Evolutionary conservation across 768 basidiomycete genomes (phyloP), one percentile per base, ranked within the genome.

Genomic region (Rhodotorula toruloides): DNA sequence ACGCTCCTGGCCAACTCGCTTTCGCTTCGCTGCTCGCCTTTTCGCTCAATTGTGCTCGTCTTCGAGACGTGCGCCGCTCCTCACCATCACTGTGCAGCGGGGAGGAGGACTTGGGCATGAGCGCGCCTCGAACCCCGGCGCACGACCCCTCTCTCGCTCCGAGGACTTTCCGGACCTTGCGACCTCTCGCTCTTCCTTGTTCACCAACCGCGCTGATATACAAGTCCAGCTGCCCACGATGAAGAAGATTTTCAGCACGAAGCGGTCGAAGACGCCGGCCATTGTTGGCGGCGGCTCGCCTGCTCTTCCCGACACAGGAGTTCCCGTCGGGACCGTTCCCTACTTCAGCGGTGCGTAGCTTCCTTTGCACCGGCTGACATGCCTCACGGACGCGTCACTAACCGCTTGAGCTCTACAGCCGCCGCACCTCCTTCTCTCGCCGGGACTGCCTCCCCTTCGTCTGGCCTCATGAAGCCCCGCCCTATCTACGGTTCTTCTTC

Each of bases 161-260:
- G 48, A 29, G 48, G 48, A 49, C 48, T 22, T 37, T 54, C 37
- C 17, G 48, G 6, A 12, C 16, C 16, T n/a, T 40, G 39, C 29
- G 17, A 27, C 44, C 27, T 47, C 54, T 37, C n/a, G 6, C 31
- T 52, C 50, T 31, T 40, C 31, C 32, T 8, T 47, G 27, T 4
- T n/a, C 12, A 17, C 44, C n/a, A 6, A 16, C 31, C 6, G 1
- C 56, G 21, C 29, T n/a, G 37, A 5, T 36, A 7, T 37, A 10
- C 31, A 57, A n/a, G 8, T 29, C 37, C 27, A 40, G 25, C 31
- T 48, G 11, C 16, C 19, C 54, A n/a, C 14, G 17, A 67, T 67
- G 65, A 67, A 67, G 59, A 67, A 57, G 55, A 61, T 67, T 49
- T 55, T 67, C n/a, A 22, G 54, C n/a, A 47, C 32, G n/a, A 46